phyloP scores from a whole-genome alignment of 257 asterid species.

The Nicotiana knightiana region DNA sequence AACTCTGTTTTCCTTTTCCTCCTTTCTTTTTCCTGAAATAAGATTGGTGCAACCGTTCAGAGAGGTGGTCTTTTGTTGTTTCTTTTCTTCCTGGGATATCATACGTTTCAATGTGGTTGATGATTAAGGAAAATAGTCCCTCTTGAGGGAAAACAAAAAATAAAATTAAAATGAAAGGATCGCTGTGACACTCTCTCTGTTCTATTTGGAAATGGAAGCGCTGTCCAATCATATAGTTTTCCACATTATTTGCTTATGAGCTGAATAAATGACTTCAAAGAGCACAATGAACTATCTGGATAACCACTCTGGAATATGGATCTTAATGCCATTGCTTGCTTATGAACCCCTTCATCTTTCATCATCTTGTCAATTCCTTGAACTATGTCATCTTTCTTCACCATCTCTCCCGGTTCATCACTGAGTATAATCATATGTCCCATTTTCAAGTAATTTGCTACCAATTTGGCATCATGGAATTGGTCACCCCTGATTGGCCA shows the following conservation, averaged over 20 bases:
- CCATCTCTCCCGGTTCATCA: conserved; percentile 27
- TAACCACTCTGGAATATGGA: conserved; percentile 38
- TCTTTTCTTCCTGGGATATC: neutral
- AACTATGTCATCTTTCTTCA: conserved; percentile 34
- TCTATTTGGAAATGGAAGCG: neutral
- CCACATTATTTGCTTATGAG: conserved; percentile 3
- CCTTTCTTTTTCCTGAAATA: neutral
- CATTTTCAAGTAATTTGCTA: conserved; percentile 33
- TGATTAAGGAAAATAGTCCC: neutral
- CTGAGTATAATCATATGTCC: conserved; percentile 32
- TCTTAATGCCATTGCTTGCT: conserved; percentile 26
- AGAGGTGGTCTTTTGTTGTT: neutral
- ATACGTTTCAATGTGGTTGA: neutral
- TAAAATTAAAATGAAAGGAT: neutral
- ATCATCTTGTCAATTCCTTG: conserved; percentile 42
- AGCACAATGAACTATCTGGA: conserved; percentile 47
- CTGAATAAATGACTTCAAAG: conserved; percentile 39
- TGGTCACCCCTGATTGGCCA: conserved; percentile 91
- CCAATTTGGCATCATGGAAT: conserved; percentile 46
- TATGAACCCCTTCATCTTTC: conserved; percentile 43
- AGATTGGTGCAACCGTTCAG: neutral
- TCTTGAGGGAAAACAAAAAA: neutral
- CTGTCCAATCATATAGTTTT: neutral
- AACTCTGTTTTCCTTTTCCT: neutral
- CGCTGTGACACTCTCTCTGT: neutral